Evolutionary conservation across 2,329 filamentous ascomycete genomes (phyloP).

Genomic region (Hawksworthiomyces lignivorus): DNA sequence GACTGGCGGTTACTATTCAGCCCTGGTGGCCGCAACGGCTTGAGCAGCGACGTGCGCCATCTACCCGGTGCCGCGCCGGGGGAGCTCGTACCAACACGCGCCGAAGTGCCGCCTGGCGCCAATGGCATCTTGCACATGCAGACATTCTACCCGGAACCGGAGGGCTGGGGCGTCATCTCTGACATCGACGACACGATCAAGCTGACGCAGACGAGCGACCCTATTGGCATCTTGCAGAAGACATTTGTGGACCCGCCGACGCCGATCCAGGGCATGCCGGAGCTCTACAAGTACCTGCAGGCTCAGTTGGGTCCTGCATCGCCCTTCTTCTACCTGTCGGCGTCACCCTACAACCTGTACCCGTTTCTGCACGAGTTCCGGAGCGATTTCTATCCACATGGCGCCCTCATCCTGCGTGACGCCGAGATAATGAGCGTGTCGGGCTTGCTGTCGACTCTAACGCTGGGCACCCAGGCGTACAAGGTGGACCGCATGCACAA

Average conservation of each 20-base stretch:
- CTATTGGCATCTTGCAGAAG: constrained; percentile 70
- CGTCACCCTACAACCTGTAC: constrained; percentile 91
- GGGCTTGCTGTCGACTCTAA: constrained; percentile 71
- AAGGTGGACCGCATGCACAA: constrained; percentile 75
- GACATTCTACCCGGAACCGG: constrained; percentile 66
- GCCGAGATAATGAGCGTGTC: constrained; percentile 78
- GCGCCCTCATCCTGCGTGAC: constrained; percentile 78
- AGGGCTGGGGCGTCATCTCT: constrained; percentile 79
- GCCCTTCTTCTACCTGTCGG: constrained; percentile 88
- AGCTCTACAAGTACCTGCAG: constrained; percentile 65
- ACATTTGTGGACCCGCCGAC: constrained; percentile 74
- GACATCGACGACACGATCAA: constrained; percentile 97
- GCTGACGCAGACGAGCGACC: constrained; percentile 71
- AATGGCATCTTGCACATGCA: constrained; percentile 54
- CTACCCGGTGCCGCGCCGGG: constrained; percentile 42
- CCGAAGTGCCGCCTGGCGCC: constrained; percentile 42
- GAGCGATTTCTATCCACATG: constrained; percentile 60
- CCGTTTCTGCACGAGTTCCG: constrained; percentile 75
- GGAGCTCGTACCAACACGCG: constrained; percentile 36
- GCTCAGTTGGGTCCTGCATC: constrained; percentile 46
- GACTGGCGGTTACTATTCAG: constrained; percentile 47
- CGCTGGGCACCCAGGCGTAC: constrained; percentile 74
- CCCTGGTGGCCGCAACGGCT: constrained; percentile 64
- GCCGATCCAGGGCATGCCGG: constrained; percentile 73
- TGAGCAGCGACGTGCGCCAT: constrained; percentile 56